Evolutionary conservation across 2,329 filamentous ascomycete genomes (phyloP).

Genomic region (Incumbomyces lentus): DNA sequence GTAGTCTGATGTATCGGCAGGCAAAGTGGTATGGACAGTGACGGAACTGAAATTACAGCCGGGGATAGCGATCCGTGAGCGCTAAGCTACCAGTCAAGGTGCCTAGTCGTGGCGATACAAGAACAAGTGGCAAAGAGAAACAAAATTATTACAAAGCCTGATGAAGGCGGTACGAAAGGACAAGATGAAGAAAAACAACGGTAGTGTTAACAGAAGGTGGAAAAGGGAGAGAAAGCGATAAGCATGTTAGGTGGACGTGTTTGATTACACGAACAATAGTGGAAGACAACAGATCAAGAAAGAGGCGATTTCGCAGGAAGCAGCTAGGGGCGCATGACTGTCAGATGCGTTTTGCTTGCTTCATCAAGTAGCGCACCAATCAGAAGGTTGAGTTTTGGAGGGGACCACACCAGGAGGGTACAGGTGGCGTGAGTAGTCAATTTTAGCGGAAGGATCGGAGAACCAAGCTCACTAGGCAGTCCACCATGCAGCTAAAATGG

Average conservation of each 20-base stretch:
- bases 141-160: slow-evolving; percentile 7
- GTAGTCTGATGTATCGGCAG: slow-evolving; percentile 1
- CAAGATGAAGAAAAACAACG: slow-evolving; percentile 12
- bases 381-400: neutral
- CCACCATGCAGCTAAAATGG: neutral
- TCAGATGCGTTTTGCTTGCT: neutral
- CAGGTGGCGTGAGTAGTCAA: neutral
- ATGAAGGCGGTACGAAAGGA: slow-evolving; percentile 10
- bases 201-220: slow-evolving; percentile 21
- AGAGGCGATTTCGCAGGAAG: neutral
- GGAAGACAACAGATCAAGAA: neutral
- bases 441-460: neutral
- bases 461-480: no score
- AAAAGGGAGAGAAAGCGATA: slow-evolving; percentile 9
- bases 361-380: slow-evolving; percentile 2
- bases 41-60: slow-evolving; percentile 8
- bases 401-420: neutral
- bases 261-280: slow-evolving; percentile 3
- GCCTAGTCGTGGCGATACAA: slow-evolving; percentile 7
- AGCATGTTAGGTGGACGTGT: neutral
- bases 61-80: slow-evolving; percentile 8
- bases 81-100: slow-evolving; percentile 9
- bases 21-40: slow-evolving; percentile 10
- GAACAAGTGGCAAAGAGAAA: slow-evolving; percentile 12
- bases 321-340: neutral